phyloP scores from a whole-genome alignment of 768 basidiomycete genomes.

The Tylopilus sp. region DNA sequence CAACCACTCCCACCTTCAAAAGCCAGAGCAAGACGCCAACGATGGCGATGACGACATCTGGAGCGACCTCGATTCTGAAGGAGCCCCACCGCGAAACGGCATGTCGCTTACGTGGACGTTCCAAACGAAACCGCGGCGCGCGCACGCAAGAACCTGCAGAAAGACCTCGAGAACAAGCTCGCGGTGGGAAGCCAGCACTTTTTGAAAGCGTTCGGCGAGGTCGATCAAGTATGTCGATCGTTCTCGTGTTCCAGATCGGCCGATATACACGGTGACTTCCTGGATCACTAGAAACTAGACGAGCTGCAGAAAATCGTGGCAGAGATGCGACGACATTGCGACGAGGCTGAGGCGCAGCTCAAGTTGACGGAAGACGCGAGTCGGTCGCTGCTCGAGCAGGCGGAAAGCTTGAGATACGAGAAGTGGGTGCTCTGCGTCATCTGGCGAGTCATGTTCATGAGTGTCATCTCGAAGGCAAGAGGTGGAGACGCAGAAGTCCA shows the following conservation, averaged over 20 bases:
- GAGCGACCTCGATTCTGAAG: slow-evolving; percentile 18
- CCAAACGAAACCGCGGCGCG: slow-evolving; percentile 65
- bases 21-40: slow-evolving; percentile 21
- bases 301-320: slow-evolving; percentile 72
- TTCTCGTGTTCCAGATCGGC: not conserved
- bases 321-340: slow-evolving; percentile 79
- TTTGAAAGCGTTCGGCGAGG: slow-evolving; percentile 78
- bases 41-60: slow-evolving; percentile 35
- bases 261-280: not conserved
- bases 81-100: too few relatives aligned
- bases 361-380: slow-evolving; percentile 74
- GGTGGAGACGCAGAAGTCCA: slow-evolving; percentile 66
- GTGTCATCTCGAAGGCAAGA: slow-evolving; percentile 46
- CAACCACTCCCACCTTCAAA: not conserved
- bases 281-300: slow-evolving; percentile 66
- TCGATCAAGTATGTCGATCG: slow-evolving; percentile 70
- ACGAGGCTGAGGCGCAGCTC: slow-evolving; percentile 78
- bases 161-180: too few relatives aligned
- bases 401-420: slow-evolving; percentile 70
- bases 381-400: slow-evolving; percentile 75
- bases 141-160: slow-evolving; percentile 79
- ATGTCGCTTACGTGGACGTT: too few relatives aligned
- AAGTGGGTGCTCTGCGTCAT: slow-evolving; percentile 42
- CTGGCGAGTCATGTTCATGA: not conserved
- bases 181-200: slow-evolving; percentile 81